These are phyloP conservation scores for Rhizopus stolonifer DNA, from an alignment of 371 early-diverging fungal species.

Conservation along the genomic window DNA sequence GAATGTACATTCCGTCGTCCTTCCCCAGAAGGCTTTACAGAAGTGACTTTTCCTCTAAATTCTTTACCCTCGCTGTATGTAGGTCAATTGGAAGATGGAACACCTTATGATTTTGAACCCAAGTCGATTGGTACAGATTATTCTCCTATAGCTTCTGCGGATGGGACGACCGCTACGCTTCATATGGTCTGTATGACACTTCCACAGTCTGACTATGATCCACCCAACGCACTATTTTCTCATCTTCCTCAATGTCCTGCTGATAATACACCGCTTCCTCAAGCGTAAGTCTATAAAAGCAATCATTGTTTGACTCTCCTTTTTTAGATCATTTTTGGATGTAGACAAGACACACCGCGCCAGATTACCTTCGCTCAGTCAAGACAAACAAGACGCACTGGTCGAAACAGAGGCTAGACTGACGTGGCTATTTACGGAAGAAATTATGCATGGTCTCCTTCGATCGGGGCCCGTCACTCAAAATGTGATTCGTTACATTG, in stretches of 20 bases:
- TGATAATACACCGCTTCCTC: slow-evolving; percentile 25
- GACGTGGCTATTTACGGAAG: slow-evolving; percentile 70
- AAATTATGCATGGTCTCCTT: slow-evolving; percentile 73
- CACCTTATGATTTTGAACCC: slow-evolving; percentile 58
- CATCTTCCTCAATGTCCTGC: slow-evolving; percentile 33
- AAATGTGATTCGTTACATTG: slow-evolving; percentile 59
- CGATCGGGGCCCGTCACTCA: slow-evolving; percentile 55
- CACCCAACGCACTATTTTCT: slow-evolving; percentile 23
- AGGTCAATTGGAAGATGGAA: slow-evolving; percentile 34
- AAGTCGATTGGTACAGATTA: slow-evolving; percentile 59
- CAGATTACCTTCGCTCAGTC: slow-evolving; percentile 40
- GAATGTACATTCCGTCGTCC: slow-evolving; percentile 67
- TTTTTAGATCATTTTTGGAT: slow-evolving; percentile 30
- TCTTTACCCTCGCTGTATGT: slow-evolving; percentile 60
- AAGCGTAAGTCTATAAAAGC: slow-evolving; percentile 26
- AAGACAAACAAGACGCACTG: slow-evolving; percentile 62
- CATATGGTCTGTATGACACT: slow-evolving; percentile 68
- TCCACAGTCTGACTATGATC: slow-evolving; percentile 50
- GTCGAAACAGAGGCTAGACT: slow-evolving; percentile 60
- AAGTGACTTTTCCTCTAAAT: slow-evolving; percentile 54
- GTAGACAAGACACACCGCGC: slow-evolving; percentile 32
- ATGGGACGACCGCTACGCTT: slow-evolving; percentile 68
- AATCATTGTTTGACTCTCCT: not conserved
- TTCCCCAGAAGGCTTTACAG: slow-evolving; percentile 26
- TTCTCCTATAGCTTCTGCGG: slow-evolving; percentile 70